These are phyloP conservation scores for Roridomyces roridus DNA, from an alignment of 768 basidiomycete species.

Conservation along the genomic window DNA sequence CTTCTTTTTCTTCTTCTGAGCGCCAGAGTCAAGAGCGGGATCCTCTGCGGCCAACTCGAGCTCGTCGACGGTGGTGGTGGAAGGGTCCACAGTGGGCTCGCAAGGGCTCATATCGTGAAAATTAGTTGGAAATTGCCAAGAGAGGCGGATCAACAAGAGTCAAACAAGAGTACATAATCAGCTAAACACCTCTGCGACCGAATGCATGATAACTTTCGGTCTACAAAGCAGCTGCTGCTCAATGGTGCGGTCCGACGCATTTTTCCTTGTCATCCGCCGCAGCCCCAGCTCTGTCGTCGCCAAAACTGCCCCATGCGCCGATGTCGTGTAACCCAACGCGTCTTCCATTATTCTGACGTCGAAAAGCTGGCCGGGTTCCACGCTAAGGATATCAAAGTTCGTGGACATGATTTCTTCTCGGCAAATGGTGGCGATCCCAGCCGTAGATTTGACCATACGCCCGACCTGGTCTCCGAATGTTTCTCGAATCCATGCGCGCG, in stretches of 20 bases:
- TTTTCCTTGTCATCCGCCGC: conserved; percentile 62
- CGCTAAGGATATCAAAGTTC: conserved; percentile 71
- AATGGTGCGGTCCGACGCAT: conserved; percentile 46
- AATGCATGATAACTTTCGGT: conserved; percentile 81
- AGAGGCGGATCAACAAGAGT: too few species aligned
- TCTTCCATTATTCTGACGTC: conserved; percentile 61
- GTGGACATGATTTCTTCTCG: conserved; percentile 82
- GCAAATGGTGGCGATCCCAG: conserved; percentile 65
- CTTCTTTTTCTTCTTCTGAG: conserved; percentile 73
- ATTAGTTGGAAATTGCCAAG: too few species aligned
- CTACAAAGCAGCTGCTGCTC: conserved; percentile 67
- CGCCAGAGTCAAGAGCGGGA: conserved; percentile 3
- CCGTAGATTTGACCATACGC: conserved; percentile 68
- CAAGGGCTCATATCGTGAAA: too few species aligned
- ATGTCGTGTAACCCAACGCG: conserved; percentile 63
- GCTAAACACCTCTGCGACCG: conserved; percentile 41
- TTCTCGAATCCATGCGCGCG: conserved; percentile 46
- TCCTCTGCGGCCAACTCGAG: conserved; percentile 2
- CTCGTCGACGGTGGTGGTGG: not conserved
- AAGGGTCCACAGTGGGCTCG: too few species aligned
- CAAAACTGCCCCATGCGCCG: conserved; percentile 55
- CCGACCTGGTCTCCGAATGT: conserved; percentile 67
- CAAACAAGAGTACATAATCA: not conserved
- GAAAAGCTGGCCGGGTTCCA: conserved; percentile 59
- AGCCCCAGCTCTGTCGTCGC: conserved; percentile 78